Conservation (phyloP, 2,329 filamentous ascomycete genomes). For the Torrubiella hemipterigena region DNA sequence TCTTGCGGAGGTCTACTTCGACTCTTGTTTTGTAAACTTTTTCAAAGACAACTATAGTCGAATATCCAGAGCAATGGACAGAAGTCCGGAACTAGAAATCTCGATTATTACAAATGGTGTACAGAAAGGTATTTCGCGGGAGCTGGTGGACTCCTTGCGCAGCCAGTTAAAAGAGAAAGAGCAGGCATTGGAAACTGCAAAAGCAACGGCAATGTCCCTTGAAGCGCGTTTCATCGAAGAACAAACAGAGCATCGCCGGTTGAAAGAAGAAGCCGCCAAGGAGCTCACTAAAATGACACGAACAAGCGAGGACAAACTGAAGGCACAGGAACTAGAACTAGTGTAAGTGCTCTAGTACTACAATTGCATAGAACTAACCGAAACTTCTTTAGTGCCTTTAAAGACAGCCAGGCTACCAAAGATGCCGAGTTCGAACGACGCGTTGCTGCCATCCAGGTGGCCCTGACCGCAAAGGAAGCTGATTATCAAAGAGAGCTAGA, state of each 20-base stretch:
- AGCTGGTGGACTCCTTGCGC: conserved; percentile 77
- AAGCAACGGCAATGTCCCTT: conserved; percentile 32
- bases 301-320: background rate
- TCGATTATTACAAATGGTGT: conserved; percentile 67
- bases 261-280: conserved; percentile 42
- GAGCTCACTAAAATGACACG: conserved; percentile 28
- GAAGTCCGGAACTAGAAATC: conserved; percentile 79
- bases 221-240: conserved; percentile 55
- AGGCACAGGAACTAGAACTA: background rate
- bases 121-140: conserved; percentile 84
- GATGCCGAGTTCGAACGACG: conserved; percentile 18
- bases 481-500: conserved; percentile 6
- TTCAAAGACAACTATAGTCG: conserved; percentile 93
- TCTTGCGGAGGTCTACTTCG: conserved; percentile 75
- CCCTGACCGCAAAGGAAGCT: background rate
- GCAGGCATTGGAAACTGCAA: conserved; percentile 32
- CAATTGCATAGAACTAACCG: background rate
- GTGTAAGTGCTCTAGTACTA: background rate
- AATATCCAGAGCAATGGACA: conserved; percentile 72
- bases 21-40: conserved; percentile 79
- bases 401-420: conserved; percentile 8
- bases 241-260: conserved; percentile 57
- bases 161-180: conserved; percentile 65
- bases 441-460: conserved; percentile 10
- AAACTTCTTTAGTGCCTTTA: background rate